Evolutionary conservation across 2,329 filamentous ascomycete genomes (phyloP).

Genomic region (Colletotrichum salicis): DNA sequence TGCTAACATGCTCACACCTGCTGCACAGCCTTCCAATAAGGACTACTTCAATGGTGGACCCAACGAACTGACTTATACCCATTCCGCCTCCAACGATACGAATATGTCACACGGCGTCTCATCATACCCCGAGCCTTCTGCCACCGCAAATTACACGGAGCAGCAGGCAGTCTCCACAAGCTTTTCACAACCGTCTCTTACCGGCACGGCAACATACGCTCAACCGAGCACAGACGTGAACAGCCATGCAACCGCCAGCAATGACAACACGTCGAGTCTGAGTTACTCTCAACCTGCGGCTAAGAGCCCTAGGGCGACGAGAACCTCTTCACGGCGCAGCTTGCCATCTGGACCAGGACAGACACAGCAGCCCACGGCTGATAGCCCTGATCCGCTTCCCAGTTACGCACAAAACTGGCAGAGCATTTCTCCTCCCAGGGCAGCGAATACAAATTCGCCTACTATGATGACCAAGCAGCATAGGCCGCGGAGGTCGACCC

Average conservation of each 20-base stretch:
- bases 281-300: slow-evolving; percentile 1
- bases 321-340: slow-evolving; percentile 10
- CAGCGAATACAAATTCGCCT: slow-evolving; percentile 7
- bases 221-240: background rate
- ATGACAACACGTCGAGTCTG: background rate
- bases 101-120: slow-evolving; percentile 9
- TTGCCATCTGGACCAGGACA: slow-evolving; percentile 30
- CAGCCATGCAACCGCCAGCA: background rate
- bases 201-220: slow-evolving; percentile 14
- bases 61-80: slow-evolving; percentile 39
- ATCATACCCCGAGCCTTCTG: slow-evolving; percentile 20
- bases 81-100: slow-evolving; percentile 23
- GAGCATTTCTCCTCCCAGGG: slow-evolving; percentile 16
- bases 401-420: slow-evolving; percentile 22
- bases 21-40: slow-evolving; percentile 37
- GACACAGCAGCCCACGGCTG: slow-evolving; percentile 7
- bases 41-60: slow-evolving; percentile 45
- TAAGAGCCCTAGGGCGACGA: slow-evolving; percentile 4
- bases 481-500: slow-evolving; percentile 2
- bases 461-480: slow-evolving; percentile 17
- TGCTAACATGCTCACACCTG: slow-evolving; percentile 41
- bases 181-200: slow-evolving; percentile 2
- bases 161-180: slow-evolving; percentile 4
- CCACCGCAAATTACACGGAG: slow-evolving; percentile 14
- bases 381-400: background rate